Conservation (phyloP, 495 filamentous ascomycete species). For the Annulohypoxylon bovei region DNA sequence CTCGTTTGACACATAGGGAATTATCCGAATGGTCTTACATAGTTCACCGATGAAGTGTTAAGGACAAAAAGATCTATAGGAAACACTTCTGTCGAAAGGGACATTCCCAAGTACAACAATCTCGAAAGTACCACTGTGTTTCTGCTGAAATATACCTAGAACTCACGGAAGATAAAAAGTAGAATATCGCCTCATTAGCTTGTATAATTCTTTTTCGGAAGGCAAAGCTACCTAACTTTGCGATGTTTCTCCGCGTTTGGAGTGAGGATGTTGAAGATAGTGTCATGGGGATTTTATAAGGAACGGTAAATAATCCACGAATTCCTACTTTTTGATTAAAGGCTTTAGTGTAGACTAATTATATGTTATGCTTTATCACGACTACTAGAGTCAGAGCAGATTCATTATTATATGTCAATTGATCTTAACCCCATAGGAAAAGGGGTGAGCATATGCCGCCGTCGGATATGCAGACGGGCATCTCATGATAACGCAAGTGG, state of each 20-base stretch:
- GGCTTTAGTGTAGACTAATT: too few species aligned
- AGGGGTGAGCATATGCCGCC: neutral
- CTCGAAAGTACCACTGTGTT: too few species aligned
- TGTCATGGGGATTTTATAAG: too few species aligned
- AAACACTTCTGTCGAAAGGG: neutral
- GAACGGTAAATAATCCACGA: too few species aligned
- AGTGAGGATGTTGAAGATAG: too few species aligned
- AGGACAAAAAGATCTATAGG: neutral
- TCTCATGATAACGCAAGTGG: neutral
- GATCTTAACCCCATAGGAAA: slow-evolving; percentile 9
- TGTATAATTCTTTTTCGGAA: too few species aligned
- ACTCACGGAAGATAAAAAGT: too few species aligned
- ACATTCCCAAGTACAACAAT: neutral
- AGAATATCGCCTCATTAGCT: too few species aligned
- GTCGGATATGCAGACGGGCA: slow-evolving; percentile 1
- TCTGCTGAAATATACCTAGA: too few species aligned
- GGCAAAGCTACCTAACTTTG: too few species aligned
- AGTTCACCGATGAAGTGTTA: neutral
- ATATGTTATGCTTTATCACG: neutral
- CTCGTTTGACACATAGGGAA: neutral
- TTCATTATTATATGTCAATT: slow-evolving; percentile 31
- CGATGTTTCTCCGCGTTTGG: too few species aligned
- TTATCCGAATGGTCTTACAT: neutral
- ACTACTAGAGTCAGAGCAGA: neutral
- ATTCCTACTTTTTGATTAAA: too few species aligned